These are phyloP conservation scores for Fonsecaea erecta DNA, from an alignment of 2,329 filamentous ascomycete species.

Conservation along the genomic window DNA sequence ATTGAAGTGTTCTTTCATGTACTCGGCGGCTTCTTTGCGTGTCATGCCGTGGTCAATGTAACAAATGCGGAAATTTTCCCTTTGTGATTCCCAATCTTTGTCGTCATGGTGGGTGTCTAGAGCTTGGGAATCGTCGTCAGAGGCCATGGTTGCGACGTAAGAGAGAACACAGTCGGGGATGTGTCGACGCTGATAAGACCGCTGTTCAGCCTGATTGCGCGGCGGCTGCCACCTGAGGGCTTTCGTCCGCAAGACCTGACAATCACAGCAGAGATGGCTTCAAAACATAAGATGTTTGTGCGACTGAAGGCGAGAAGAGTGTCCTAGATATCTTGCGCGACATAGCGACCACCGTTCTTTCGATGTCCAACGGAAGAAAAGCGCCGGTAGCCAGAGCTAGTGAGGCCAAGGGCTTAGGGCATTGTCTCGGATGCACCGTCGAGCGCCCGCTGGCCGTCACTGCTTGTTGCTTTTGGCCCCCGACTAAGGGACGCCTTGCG, in stretches of 20 bases:
- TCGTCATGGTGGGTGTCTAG: slow-evolving; percentile 34
- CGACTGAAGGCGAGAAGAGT: background rate
- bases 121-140: slow-evolving; percentile 31
- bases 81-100: slow-evolving; percentile 36
- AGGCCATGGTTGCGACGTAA: slow-evolving; percentile 22
- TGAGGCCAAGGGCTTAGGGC: background rate
- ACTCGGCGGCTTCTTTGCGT: slow-evolving; percentile 33
- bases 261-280: background rate
- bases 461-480: slow-evolving; percentile 13
- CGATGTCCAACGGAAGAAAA: slow-evolving; percentile 9
- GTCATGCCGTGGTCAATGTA: slow-evolving; percentile 37
- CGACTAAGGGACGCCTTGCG: slow-evolving; percentile 8
- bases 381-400: slow-evolving; percentile 14
- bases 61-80: slow-evolving; percentile 33
- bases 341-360: slow-evolving; percentile 5
- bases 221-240: background rate
- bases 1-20: slow-evolving; percentile 30
- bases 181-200: background rate
- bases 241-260: background rate
- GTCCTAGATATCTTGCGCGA: slow-evolving; percentile 1
- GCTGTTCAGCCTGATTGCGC: slow-evolving; percentile 21
- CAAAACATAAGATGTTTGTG: background rate
- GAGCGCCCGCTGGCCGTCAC: slow-evolving; percentile 1
- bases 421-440: background rate
- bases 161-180: background rate